Percentiles rank a stretch among this genome's conserved stretches.
These are phyloP conservation scores for Aureobasidium mangrovei DNA, from an alignment of 2,329 filamentous ascomycete species.

Conservation along the genomic window DNA sequence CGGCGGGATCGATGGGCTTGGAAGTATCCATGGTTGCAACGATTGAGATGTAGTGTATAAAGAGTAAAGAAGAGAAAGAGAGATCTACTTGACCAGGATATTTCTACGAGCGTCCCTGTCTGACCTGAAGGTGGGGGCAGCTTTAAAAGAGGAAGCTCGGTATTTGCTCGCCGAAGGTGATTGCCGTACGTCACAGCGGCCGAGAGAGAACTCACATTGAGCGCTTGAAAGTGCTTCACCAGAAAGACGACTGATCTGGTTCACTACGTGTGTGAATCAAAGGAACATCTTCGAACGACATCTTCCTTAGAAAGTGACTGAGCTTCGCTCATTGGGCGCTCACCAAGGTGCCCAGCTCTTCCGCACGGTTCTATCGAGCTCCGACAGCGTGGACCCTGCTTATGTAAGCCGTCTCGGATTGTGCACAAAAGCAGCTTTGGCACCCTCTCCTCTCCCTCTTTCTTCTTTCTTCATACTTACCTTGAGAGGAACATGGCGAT, in stretches of 20 bases:
- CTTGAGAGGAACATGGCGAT: background rate
- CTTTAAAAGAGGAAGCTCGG: slow-evolving; percentile 10
- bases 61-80: background rate
- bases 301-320: too few relatives aligned
- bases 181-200: background rate
- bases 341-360: too few relatives aligned
- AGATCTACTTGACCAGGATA: background rate
- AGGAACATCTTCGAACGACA: too few relatives aligned
- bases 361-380: background rate
- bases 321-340: too few relatives aligned
- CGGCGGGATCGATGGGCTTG: slow-evolving; percentile 26
- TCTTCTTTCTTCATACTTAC: slow-evolving; percentile 1
- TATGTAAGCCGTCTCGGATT: background rate
- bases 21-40: slow-evolving; percentile 27
- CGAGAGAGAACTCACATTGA: too few relatives aligned
- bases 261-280: too few relatives aligned
- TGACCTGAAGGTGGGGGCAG: background rate
- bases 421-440: background rate
- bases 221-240: too few relatives aligned
- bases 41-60: background rate
- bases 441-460: background rate
- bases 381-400: too few relatives aligned
- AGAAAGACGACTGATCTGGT: too few relatives aligned
- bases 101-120: too few relatives aligned
- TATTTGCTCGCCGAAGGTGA: background rate